These are phyloP conservation scores for Oenanthe javanica DNA, from an alignment of 140 eudicot species.

Conservation along the genomic window DNA sequence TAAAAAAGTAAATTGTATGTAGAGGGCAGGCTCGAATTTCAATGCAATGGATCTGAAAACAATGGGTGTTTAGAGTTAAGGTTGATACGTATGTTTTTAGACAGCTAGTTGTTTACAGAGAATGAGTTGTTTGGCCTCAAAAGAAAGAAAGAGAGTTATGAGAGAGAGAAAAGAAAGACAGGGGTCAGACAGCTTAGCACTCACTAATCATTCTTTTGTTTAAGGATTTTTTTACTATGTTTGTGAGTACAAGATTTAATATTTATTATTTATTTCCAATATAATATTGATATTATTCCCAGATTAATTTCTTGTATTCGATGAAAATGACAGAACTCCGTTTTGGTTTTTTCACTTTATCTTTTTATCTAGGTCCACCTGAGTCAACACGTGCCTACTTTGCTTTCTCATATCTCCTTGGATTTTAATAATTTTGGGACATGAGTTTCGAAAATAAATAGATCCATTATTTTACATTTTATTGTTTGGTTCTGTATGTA, in stretches of 20 bases:
- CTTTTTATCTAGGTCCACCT: not conserved
- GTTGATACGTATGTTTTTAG: not conserved
- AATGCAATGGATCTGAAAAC: constrained; percentile 13
- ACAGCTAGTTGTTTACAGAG: constrained; percentile 7
- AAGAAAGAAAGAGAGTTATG: not conserved
- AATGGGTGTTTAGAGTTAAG: not conserved
- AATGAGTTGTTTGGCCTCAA: not conserved
- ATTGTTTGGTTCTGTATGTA: not conserved
- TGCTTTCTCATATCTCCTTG: constrained; percentile 1
- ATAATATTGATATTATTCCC: not conserved
- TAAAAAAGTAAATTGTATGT: not conserved
- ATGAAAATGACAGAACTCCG: not conserved
- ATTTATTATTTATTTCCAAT: not conserved
- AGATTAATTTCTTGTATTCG: not conserved
- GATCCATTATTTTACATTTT: not conserved
- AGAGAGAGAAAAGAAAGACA: not conserved
- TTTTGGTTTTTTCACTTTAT: not conserved
- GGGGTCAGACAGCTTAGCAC: constrained; percentile 13
- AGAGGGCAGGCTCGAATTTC: not conserved
- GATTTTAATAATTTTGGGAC: not conserved
- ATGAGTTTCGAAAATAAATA: not conserved
- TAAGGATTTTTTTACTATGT: not conserved
- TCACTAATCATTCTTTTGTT: not conserved
- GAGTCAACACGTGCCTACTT: constrained; percentile 1
- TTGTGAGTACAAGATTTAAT: not conserved